Conservation (phyloP, 2,329 filamentous ascomycete genomes). For the Claviceps fusiformis region DNA sequence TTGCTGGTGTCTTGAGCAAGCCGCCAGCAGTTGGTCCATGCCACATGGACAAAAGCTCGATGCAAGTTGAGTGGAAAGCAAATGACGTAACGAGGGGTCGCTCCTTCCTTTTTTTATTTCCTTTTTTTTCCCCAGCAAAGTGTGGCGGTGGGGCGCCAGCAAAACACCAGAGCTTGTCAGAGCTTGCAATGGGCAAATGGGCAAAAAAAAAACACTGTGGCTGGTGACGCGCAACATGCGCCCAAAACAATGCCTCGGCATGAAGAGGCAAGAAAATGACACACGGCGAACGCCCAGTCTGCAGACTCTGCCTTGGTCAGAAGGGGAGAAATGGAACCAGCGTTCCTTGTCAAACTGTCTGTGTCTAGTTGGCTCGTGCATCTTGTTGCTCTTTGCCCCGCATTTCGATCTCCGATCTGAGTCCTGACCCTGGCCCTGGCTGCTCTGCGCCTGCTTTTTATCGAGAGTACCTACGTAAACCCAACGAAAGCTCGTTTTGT, state of each 20-base stretch:
- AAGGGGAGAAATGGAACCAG: no score
- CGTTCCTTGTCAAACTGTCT: no score
- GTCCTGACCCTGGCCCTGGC: no score
- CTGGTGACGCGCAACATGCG: neutral
- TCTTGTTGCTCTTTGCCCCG: neutral
- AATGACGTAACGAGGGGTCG: neutral
- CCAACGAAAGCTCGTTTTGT: no score
- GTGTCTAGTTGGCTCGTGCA: neutral
- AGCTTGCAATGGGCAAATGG: no score
- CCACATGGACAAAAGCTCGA: no score
- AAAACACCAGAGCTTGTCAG: no score
- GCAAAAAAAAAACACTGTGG: neutral
- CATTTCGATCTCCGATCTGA: neutral
- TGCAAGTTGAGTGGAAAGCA: neutral
- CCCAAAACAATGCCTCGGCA: neutral
- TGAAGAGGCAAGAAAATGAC: neutral
- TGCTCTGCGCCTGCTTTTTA: no score
- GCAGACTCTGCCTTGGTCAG: neutral
- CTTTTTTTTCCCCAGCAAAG: no score
- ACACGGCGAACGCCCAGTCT: neutral
- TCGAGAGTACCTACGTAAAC: no score
- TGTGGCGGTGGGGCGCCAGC: neutral
- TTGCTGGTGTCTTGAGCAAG: no score
- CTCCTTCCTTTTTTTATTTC: neutral
- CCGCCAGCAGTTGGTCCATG: no score